A percentile compares a stretch with the other conserved stretches of the same genome.
These are phyloP conservation scores for Acanthamoeba culbertsoni DNA, from an alignment of 208 protist genomes.

Conservation along the genomic window DNA sequence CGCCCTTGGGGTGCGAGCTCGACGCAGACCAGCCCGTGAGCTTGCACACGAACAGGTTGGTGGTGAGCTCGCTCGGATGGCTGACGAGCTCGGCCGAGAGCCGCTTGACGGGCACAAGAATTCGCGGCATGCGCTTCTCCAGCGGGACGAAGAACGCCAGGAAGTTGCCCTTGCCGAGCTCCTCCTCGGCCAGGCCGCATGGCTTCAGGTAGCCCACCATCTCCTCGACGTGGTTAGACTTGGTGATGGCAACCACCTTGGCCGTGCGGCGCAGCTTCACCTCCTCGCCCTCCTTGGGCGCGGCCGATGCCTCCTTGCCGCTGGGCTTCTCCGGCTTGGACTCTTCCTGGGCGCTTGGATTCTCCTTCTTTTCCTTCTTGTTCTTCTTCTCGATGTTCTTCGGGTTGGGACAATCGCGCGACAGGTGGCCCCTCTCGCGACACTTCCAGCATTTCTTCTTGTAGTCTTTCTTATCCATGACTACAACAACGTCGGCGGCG, in stretches of 20 bases:
- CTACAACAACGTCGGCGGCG: not conserved
- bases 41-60: conserved; percentile 57
- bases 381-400: not conserved
- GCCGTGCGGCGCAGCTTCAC: conserved; percentile 20
- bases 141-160: conserved; percentile 50
- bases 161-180: conserved; percentile 65
- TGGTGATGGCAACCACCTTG: conserved; percentile 65
- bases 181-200: conserved; percentile 54
- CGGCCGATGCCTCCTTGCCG: not conserved
- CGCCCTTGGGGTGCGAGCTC: conserved; percentile 44
- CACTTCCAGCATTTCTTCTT: conserved; percentile 29
- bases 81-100: conserved; percentile 19
- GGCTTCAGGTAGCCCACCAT: conserved; percentile 65
- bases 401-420: conserved; percentile 13
- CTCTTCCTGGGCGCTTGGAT: not conserved
- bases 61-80: conserved; percentile 48
- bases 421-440: not conserved
- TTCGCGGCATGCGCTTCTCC: conserved; percentile 20
- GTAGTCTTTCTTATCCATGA: not conserved
- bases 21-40: conserved; percentile 58
- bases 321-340: not conserved
- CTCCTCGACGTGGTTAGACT: conserved; percentile 59
- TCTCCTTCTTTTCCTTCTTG: conserved; percentile 45
- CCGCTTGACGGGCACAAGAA: conserved; percentile 44
- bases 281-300: not conserved